Percentiles rank a stretch among this genome's conserved stretches.
Evolutionary conservation across 495 filamentous ascomycete species (phyloP).

Genomic region (Penicillium desertorum): DNA sequence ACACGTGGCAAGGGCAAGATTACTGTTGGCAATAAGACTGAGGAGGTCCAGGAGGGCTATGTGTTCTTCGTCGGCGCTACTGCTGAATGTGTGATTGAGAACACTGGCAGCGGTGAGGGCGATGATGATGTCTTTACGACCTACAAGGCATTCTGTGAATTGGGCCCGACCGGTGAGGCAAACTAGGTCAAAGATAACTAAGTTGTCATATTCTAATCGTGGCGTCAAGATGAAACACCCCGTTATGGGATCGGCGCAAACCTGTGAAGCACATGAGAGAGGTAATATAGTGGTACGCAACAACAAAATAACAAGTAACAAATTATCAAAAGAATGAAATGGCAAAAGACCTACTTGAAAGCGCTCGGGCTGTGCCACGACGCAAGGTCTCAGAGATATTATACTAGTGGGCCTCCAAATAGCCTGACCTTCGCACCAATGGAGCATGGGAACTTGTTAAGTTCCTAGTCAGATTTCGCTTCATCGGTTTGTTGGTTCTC

Average conservation of each 20-base stretch:
- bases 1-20: conserved; percentile 79
- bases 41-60: conserved; percentile 73
- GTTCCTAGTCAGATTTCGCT: background rate
- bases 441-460: background rate
- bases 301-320: background rate
- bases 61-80: conserved; percentile 94
- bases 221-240: conserved; percentile 16
- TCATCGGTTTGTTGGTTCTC: background rate
- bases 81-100: conserved; percentile 79
- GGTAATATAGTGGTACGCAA: background rate
- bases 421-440: background rate
- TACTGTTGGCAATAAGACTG: conserved; percentile 71
- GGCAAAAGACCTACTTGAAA: background rate
- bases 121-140: conserved; percentile 70
- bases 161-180: conserved; percentile 54
- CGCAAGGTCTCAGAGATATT: background rate
- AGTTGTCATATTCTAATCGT: conserved; percentile 25
- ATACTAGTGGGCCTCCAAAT: background rate
- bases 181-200: conserved; percentile 42
- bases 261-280: conserved; percentile 16
- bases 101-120: conserved; percentile 43
- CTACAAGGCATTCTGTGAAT: conserved; percentile 94
- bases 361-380: background rate
- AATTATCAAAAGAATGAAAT: background rate
- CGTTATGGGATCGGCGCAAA: conserved; percentile 22